Percentiles rank a stretch among this genome's conserved stretches.
Evolutionary conservation across 2,329 filamentous ascomycete genomes (phyloP).

Genomic region (Calonectria hawksworthii): DNA sequence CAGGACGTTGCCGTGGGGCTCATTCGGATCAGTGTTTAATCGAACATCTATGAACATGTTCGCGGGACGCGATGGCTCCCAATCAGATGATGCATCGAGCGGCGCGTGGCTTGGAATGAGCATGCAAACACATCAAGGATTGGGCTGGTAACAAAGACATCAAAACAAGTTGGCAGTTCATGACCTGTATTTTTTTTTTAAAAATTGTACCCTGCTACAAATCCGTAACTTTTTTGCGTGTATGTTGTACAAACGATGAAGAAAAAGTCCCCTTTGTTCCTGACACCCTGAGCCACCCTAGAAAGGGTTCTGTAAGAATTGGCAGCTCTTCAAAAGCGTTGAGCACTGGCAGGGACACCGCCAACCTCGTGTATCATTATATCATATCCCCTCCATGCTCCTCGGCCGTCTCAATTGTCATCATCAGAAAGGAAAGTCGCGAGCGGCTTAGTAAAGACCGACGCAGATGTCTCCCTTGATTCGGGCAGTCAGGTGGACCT

Average conservation of each 20-base stretch:
- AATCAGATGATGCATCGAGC: not conserved
- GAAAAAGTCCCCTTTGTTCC: conserved; percentile 29
- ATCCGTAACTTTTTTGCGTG: conserved; percentile 1
- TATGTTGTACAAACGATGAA: conserved; percentile 35
- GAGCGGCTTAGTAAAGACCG: conserved; percentile 43
- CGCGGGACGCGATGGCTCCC: not conserved
- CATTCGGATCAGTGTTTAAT: conserved; percentile 5
- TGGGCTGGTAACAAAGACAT: not conserved
- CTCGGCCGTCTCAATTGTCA: not conserved
- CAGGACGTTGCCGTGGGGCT: not conserved
- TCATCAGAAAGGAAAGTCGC: conserved; percentile 11
- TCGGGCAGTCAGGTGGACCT: conserved; percentile 72
- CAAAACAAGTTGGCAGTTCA: conserved; percentile 32
- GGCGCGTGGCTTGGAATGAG: not conserved
- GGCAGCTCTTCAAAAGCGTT: conserved; percentile 11
- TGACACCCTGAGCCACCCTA: conserved; percentile 25
- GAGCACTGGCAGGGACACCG: conserved; percentile 15
- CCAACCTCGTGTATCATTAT: conserved; percentile 22
- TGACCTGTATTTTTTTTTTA: conserved; percentile 16
- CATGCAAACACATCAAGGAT: not conserved
- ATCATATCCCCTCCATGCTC: conserved; percentile 27
- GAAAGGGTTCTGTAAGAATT: not conserved
- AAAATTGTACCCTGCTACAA: conserved; percentile 39
- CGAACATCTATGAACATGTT: conserved; percentile 14
- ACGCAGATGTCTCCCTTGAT: conserved; percentile 73